A percentile compares a stretch with the other conserved stretches of the same genome.
Conservation (phyloP, 75 land plant genomes). For the Pseudotsuga menziesii region DNA sequence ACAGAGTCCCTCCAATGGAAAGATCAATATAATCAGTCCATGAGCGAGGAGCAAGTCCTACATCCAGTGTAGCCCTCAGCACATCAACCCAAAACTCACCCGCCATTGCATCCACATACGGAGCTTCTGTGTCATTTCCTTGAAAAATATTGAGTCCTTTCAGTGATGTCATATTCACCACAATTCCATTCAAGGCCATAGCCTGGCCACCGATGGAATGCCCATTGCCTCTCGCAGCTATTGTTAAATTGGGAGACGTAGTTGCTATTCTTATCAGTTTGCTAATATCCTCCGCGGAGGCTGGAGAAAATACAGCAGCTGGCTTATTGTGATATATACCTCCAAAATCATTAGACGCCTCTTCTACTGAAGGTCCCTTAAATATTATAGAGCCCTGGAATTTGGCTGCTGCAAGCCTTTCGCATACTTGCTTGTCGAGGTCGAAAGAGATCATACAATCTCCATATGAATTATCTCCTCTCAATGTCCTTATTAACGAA, state of each 20-base stretch:
- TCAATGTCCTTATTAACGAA: no score
- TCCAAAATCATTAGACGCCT: no score
- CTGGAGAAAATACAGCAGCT: constrained; percentile 47
- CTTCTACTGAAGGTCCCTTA: no score
- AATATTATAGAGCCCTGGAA: no score
- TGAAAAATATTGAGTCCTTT: background rate
- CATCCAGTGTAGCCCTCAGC: constrained; percentile 24
- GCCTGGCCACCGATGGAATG: constrained; percentile 56
- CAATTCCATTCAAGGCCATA: constrained; percentile 39
- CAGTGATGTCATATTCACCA: constrained; percentile 47
- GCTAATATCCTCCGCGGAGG: constrained; percentile 26
- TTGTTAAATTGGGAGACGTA: constrained; percentile 20
- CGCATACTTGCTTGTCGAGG: no score
- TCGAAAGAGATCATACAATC: no score
- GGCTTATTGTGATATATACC: constrained; percentile 9
- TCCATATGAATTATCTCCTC: no score
- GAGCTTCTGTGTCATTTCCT: background rate
- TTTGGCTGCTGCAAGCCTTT: no score
- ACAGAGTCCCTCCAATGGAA: constrained; percentile 81
- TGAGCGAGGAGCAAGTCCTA: constrained; percentile 53
- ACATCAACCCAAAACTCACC: constrained; percentile 53
- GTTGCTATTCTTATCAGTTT: constrained; percentile 23
- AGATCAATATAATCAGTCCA: constrained; percentile 87
- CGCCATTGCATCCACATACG: constrained; percentile 36
- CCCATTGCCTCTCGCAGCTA: constrained; percentile 50